Conservation (phyloP, 169 alveolate species). For the Cryptosporidium sp. region DNA sequence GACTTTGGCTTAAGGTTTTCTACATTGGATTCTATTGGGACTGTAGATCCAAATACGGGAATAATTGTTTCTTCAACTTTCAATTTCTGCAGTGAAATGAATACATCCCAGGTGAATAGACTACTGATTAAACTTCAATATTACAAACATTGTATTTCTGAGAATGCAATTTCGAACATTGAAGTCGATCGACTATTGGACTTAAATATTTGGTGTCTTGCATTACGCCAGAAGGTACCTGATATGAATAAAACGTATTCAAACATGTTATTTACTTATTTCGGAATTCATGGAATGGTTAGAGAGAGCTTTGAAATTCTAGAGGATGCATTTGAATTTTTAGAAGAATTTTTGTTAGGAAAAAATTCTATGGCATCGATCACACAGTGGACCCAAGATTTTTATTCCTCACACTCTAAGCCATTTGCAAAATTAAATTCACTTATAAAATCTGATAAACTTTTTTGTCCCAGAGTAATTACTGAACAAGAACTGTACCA, state of each 20-base stretch:
- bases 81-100: slow-evolving; percentile 41
- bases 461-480: slow-evolving; percentile 49
- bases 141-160: slow-evolving; percentile 49
- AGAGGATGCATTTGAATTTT: slow-evolving; percentile 22
- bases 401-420: slow-evolving; percentile 23
- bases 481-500: slow-evolving; percentile 25
- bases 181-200: slow-evolving; percentile 17
- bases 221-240: slow-evolving; percentile 41
- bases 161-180: background rate
- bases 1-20: background rate
- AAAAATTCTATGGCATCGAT: background rate
- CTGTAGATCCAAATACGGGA: slow-evolving; percentile 11
- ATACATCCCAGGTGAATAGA: slow-evolving; percentile 43
- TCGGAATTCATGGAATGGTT: slow-evolving; percentile 26
- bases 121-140: slow-evolving; percentile 50
- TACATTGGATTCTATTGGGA: slow-evolving; percentile 54
- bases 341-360: slow-evolving; percentile 32
- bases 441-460: background rate
- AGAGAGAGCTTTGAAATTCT: slow-evolving; percentile 37
- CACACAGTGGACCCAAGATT: slow-evolving; percentile 22
- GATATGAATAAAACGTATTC: slow-evolving; percentile 40
- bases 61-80: background rate
- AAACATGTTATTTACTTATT: slow-evolving; percentile 32
- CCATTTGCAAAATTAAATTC: slow-evolving; percentile 1
- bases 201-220: slow-evolving; percentile 62